Base-by-base conservation (phyloP, 2,329 filamentous ascomycete genomes). In the Aspergillus neoniger region DNA sequence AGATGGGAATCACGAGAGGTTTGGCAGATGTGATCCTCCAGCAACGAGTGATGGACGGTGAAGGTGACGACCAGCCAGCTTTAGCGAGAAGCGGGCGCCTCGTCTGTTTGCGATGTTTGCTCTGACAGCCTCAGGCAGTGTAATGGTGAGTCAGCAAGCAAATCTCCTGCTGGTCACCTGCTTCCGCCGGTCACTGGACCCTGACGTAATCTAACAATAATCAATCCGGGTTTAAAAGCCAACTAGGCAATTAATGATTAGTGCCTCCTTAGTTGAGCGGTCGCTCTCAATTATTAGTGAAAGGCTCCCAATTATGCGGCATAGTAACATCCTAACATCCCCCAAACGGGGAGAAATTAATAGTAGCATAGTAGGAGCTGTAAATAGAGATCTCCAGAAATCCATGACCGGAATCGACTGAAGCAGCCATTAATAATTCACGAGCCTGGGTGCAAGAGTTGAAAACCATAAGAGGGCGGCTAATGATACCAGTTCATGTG, bases 31-130 rank as follows among this genome's bases (percentile, higher is more conserved):
- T 60, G 65, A 66, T 66, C 64, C 60, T 65, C 61, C 65, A 64
- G 65, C 62, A 65, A 66, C 64, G 54, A 67, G 65, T 60, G 63
- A 67, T 67, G 62, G 65, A 64, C 67, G 67, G 67, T 69, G 67
- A 69, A 55, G 63, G 63, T 68, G 67, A 67, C 62, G 65, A 64
- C 63, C 63, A 59, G 61, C 60, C 60, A 63, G 62, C 62, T 67
- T 67, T 67, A 69, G 67, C 64, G 65, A 69, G 67, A 60, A 57
- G 59, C 63, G 55, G 58, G 61, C 55, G 59, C 59, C 58, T 61
- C 60, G 49, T 19, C 59, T 65, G 67, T 70, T 70, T 70, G 65
- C 49, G 49, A 44, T 56, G 57, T 63, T 66, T 63, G 59, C 38
- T 43, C 32, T 50, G 6, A 15, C 3, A 41, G 64, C 65, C 65